Base-by-base conservation (phyloP, 495 filamentous ascomycete genomes). In the Poronia punctata region DNA sequence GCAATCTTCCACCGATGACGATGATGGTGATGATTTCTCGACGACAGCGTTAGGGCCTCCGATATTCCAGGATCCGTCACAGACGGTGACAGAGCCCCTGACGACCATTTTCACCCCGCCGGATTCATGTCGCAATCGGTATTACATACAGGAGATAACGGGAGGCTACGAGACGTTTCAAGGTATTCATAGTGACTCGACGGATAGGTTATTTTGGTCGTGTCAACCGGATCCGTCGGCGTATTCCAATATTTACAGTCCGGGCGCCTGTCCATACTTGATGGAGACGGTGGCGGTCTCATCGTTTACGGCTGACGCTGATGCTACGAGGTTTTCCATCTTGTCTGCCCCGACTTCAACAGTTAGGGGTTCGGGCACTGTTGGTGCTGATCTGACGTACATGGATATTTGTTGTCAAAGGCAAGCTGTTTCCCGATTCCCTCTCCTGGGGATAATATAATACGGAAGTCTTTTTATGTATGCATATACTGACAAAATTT, bases 321-420 rank as follows among this genome's bases (percentile, higher is more conserved):
- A n/a, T n/a, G n/a, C n/a, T n/a, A n/a, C n/a, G n/a, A n/a, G n/a
- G n/a, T n/a, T n/a, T n/a, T n/a, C n/a, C n/a, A n/a, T n/a, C n/a
- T n/a, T n/a, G n/a, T n/a, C n/a, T n/a, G n/a, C n/a, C n/a, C n/a
- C n/a, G n/a, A n/a, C n/a, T n/a, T n/a, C n/a, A n/a, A n/a, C n/a
- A n/a, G n/a, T n/a, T n/a, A n/a, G n/a, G n/a, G n/a, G n/a, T n/a
- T n/a, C n/a, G n/a, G n/a, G n/a, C n/a, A n/a, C n/a, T n/a, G n/a
- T n/a, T n/a, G 29, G 14, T 15, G 7, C 5, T 15, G 5, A 11
- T 15, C 7, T 16, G 29, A 27, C 11, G 10, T 19, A 19, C 15
- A 28, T 15, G 35, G 24, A 37, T 38, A 28, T 38, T n/a, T 40
- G 5, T 32, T 27, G 39, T 21, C n/a, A 26, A 24, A 42, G 30